Evolutionary conservation across 495 filamentous ascomycete species (phyloP).

Genomic region (Friedmanniomyces simplex): DNA sequence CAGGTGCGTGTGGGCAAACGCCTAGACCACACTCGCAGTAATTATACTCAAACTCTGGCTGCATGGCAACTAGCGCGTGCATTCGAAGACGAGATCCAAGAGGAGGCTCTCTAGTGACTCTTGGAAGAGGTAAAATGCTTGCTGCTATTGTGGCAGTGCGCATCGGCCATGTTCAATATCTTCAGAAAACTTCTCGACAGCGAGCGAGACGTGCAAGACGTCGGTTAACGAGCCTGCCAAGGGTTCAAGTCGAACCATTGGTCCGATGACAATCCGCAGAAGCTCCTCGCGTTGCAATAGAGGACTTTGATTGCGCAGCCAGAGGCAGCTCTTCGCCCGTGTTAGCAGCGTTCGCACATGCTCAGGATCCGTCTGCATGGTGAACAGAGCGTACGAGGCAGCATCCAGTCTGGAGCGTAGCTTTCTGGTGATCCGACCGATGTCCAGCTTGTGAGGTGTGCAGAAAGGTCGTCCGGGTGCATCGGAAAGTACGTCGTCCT

Average conservation of each 20-base stretch:
- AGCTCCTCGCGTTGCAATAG: no score
- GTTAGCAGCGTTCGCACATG: neutral
- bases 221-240: no score
- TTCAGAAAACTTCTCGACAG: no score
- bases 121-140: neutral
- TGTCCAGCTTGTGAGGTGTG: neutral
- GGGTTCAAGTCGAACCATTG: no score
- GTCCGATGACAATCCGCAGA: no score
- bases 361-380: neutral
- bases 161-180: no score
- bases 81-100: neutral
- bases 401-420: no score
- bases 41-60: neutral
- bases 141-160: neutral
- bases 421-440: no score
- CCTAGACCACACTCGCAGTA: neutral
- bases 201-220: no score
- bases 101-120: neutral
- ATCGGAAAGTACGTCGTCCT: neutral
- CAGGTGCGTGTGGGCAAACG: neutral
- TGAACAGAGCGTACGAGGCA: neutral
- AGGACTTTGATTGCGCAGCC: no score
- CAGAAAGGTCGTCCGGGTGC: neutral
- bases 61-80: neutral
- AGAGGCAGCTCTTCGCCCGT: no score